These are phyloP conservation scores for Phialemonium atrogriseum DNA, from an alignment of 2,329 filamentous ascomycete genomes.

Conservation along the genomic window DNA sequence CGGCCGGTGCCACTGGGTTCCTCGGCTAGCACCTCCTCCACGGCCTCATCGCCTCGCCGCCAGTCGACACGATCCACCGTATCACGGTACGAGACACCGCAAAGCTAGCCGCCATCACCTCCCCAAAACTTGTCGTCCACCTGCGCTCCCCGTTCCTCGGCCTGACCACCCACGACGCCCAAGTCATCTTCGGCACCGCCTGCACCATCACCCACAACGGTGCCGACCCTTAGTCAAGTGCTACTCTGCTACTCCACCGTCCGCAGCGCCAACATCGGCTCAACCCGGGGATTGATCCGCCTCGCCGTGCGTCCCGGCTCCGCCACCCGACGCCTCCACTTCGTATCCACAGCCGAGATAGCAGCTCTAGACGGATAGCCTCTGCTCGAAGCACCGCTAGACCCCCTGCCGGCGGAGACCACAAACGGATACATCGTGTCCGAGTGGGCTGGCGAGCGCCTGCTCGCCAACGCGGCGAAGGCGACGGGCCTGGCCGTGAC, in stretches of 20 bases:
- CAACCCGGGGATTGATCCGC: constrained; percentile 23
- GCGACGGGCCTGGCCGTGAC: constrained; percentile 12
- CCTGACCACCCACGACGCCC: constrained; percentile 6
- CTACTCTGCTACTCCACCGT: constrained; percentile 26
- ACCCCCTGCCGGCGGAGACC: not conserved
- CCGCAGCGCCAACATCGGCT: constrained; percentile 21
- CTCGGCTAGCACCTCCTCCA: constrained; percentile 28
- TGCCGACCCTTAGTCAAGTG: constrained; percentile 28
- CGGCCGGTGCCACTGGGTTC: constrained; percentile 31
- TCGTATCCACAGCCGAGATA: constrained; percentile 17
- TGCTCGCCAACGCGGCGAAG: constrained; percentile 15
- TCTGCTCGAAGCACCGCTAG: constrained; percentile 2
- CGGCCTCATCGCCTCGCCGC: constrained; percentile 20
- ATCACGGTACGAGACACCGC: constrained; percentile 25
- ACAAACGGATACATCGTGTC: constrained; percentile 18
- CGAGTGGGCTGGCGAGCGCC: constrained; percentile 23
- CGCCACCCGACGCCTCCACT: constrained; percentile 16
- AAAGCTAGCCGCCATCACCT: not conserved
- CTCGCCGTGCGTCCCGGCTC: constrained; percentile 14
- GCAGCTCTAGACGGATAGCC: not conserved
- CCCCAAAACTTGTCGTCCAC: constrained; percentile 16
- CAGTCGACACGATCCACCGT: constrained; percentile 31
- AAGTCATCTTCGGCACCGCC: constrained; percentile 2
- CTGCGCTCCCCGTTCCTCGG: constrained; percentile 13
- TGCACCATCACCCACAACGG: constrained; percentile 36